Base-by-base conservation (phyloP, 2,329 filamentous ascomycete genomes). In the Colletotrichum shisoi region DNA sequence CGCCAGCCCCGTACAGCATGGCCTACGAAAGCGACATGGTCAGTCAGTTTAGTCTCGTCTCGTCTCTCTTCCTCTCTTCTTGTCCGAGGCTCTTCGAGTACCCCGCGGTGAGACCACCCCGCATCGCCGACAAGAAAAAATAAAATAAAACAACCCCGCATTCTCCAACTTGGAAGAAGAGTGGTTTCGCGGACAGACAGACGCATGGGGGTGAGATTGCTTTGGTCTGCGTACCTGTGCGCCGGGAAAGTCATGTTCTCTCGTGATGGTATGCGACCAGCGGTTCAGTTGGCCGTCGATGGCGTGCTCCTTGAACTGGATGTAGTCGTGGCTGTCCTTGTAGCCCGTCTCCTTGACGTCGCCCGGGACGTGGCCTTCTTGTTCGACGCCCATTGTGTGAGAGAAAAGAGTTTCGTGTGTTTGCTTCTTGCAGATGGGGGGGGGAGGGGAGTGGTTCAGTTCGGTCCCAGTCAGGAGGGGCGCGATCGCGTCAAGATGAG, bases 1-100 rank as follows among this genome's bases (percentile, higher is more conserved):
- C 91, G 27, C 94, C 94, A 9, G 94, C 93, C 15, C 91, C 94
- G 79, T 96, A 98, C 24, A 98, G 85, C 94, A 97, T 97, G 48
- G 94, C 93, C 90, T 94, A 72, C 40, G 63, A 34, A 34, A 7
- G 31, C 31, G 48, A 54, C 21, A 48, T 48, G 46, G 57, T 69
- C 24, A 67, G 64, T 9, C 31, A 9, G 7, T 34, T 34, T 2
- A 34, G 8, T 34, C 31, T 34, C 31, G 31, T 34, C 31, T 34
- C 1, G 27, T 31, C 27, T 31, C 27, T 8, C 7, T 8, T 8
- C 27, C 60, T 34, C n/a, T 17, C 13, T 15, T 4, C 3, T 52
- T 40, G 48, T 13, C 49, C 17, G 11, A 4, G 19, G 19, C 40
- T 12, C 19, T 31, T 62, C 19, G 8, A n/a, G 31, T 21, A 59